Evolutionary conservation across 495 filamentous ascomycete species (phyloP).

Genomic region (Pseudotulostoma volvatum): DNA sequence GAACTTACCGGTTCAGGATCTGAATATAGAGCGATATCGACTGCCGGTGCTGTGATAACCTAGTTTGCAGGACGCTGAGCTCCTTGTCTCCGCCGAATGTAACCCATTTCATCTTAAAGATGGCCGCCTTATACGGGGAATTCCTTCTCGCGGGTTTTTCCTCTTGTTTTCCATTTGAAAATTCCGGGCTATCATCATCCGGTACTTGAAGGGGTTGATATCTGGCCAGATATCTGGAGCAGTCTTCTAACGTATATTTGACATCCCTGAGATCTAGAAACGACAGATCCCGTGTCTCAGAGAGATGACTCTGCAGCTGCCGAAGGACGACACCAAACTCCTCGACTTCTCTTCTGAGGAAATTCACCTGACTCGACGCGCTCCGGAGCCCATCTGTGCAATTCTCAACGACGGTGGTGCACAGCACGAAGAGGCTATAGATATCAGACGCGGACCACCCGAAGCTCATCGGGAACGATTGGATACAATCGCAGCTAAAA

Average conservation of each 20-base stretch:
- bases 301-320: not conserved
- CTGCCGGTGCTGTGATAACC: slow-evolving; percentile 2
- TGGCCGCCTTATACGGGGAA: not conserved
- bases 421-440: slow-evolving; percentile 1
- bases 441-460: slow-evolving; percentile 4
- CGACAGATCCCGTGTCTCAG: not conserved
- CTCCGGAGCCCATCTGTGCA: slow-evolving; percentile 3
- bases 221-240: slow-evolving; percentile 1
- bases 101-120: not conserved
- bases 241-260: not conserved
- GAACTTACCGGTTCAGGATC: slow-evolving; percentile 2
- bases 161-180: not conserved
- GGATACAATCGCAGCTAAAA: too few relatives aligned
- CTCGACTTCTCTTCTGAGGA: slow-evolving; percentile 1
- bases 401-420: slow-evolving; percentile 2
- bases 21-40: slow-evolving; percentile 2
- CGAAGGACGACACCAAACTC: slow-evolving; percentile 1
- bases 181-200: not conserved
- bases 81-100: slow-evolving; percentile 1
- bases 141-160: not conserved
- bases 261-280: slow-evolving; percentile 2
- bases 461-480: slow-evolving; percentile 6
- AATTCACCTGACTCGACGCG: slow-evolving; percentile 1
- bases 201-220: not conserved
- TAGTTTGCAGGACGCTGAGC: not conserved